These are phyloP conservation scores for Dipteronia sinensis DNA, from an alignment of 345 rosid species.

Conservation along the genomic window DNA sequence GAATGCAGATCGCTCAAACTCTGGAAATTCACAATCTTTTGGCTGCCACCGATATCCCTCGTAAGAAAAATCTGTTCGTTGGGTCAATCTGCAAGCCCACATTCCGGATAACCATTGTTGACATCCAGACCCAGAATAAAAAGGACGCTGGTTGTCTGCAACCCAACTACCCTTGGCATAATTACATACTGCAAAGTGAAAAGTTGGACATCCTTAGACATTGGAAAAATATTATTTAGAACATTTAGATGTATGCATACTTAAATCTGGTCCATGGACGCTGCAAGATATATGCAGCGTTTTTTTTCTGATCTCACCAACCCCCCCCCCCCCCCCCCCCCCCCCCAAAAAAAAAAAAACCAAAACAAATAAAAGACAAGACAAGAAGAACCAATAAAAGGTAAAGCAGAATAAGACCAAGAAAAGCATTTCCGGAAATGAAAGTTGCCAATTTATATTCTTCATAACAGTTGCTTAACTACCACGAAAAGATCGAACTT, in stretches of 20 bases:
- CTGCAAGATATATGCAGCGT: neutral
- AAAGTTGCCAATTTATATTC: neutral
- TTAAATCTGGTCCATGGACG: constrained; percentile 1
- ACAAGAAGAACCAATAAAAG: neutral
- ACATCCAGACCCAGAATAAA: constrained; percentile 66
- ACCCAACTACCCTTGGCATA: constrained; percentile 76
- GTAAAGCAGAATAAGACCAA: neutral
- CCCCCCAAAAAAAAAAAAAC: no score
- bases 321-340: no score
- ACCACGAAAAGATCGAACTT: neutral
- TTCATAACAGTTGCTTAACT: neutral
- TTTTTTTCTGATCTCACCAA: constrained; percentile 13
- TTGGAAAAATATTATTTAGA: neutral
- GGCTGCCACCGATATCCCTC: constrained; percentile 86
- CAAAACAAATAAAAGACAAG: no score
- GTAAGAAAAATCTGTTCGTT: constrained; percentile 67
- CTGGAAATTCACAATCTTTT: constrained; percentile 60
- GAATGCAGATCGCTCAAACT: constrained; percentile 64
- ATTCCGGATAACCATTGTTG: constrained; percentile 69
- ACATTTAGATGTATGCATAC: neutral
- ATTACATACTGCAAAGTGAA: constrained; percentile 55
- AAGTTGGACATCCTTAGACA: constrained; percentile 9
- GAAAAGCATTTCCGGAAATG: neutral
- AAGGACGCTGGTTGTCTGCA: constrained; percentile 48
- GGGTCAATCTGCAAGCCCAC: constrained; percentile 75